Percentiles rank a stretch among this genome's conserved stretches.
Conservation (phyloP, 2,329 filamentous ascomycete species). For the Emergomyces africanus region DNA sequence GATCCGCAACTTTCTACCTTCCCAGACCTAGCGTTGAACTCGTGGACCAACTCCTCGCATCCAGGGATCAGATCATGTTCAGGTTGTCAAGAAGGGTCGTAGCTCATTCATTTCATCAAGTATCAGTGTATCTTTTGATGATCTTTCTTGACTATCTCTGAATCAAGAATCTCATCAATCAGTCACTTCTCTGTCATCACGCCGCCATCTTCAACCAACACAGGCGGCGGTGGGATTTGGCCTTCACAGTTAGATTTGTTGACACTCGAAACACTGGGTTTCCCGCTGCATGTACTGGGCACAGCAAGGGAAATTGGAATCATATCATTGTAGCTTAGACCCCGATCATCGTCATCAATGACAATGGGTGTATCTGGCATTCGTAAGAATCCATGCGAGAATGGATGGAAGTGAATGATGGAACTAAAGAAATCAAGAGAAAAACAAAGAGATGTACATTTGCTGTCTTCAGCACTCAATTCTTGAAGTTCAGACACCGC, state of each 20-base stretch:
- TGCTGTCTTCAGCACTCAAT: background rate
- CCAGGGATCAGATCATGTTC: background rate
- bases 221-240: background rate
- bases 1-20: background rate
- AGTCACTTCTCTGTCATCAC: background rate
- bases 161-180: background rate
- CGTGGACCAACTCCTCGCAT: background rate
- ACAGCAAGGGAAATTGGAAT: background rate
- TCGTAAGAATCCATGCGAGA: background rate
- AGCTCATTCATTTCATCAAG: background rate
- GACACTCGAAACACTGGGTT: background rate
- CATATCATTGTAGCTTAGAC: background rate
- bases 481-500: background rate
- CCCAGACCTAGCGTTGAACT: background rate
- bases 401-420: background rate
- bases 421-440: background rate
- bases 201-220: background rate
- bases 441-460: background rate
- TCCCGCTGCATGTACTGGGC: background rate
- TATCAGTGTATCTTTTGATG: background rate
- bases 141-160: too few relatives aligned
- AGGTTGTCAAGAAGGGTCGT: background rate
- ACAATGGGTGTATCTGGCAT: background rate
- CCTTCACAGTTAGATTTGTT: background rate
- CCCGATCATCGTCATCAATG: background rate